Evolutionary conservation across 2,329 filamentous ascomycete species (phyloP).

Genomic region (Alternaria burnsii): DNA sequence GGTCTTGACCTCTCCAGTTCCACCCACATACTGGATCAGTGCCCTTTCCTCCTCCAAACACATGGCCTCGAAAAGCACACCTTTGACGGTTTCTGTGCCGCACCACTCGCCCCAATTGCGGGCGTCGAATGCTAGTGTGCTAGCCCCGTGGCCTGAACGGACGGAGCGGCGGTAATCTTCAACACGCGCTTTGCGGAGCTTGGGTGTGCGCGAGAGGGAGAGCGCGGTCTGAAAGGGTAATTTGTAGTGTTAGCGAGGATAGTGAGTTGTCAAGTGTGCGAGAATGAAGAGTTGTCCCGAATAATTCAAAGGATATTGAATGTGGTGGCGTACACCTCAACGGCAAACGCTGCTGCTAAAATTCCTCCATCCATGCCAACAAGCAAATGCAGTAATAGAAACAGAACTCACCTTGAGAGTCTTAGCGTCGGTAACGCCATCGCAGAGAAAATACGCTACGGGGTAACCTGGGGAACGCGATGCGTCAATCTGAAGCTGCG

Average conservation of each 20-base stretch:
- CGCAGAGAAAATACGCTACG: constrained; percentile 7
- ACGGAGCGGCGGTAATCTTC: background rate
- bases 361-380: background rate
- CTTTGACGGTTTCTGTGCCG: background rate
- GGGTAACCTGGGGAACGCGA: background rate
- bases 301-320: background rate
- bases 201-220: background rate
- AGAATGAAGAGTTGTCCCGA: background rate
- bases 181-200: constrained; percentile 9
- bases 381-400: background rate
- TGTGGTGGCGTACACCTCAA: background rate
- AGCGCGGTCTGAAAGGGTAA: background rate
- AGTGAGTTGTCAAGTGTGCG: background rate
- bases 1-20: background rate
- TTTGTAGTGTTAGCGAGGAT: background rate
- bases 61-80: constrained; percentile 2
- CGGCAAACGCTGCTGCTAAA: background rate
- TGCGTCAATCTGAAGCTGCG: background rate
- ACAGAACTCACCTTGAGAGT: background rate
- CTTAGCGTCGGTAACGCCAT: background rate
- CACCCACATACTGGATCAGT: background rate
- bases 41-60: background rate
- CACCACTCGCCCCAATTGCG: background rate
- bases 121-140: background rate
- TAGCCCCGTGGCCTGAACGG: background rate